Evolutionary conservation across 192 early-diverging fungal species (phyloP).

Genomic region (Coemansia sp.): DNA sequence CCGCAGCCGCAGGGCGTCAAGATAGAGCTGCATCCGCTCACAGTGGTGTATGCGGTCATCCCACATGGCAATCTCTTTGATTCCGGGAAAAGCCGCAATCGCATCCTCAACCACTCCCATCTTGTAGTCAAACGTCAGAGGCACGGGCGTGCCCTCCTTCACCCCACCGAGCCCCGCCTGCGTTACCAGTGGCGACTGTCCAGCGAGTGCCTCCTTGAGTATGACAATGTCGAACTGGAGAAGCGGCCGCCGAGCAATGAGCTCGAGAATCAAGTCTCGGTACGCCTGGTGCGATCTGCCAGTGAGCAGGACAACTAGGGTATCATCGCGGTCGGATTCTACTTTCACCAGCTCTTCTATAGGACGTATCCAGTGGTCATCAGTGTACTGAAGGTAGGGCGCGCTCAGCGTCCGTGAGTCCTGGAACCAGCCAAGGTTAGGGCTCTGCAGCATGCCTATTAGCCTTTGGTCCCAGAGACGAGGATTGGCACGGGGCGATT

Average conservation of each 20-base stretch:
- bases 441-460: conserved; percentile 55
- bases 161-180: conserved; percentile 14
- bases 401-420: conserved; percentile 57
- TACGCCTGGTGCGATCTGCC: conserved; percentile 52
- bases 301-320: conserved; percentile 43
- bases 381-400: conserved; percentile 40
- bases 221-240: conserved; percentile 59
- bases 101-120: conserved; percentile 58
- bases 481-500: conserved; percentile 60
- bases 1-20: conserved; percentile 33
- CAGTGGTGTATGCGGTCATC: conserved; percentile 59
- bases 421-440: conserved; percentile 63
- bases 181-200: conserved; percentile 35
- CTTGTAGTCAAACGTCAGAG: conserved; percentile 61
- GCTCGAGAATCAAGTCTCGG: conserved; percentile 36
- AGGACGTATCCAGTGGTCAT: conserved; percentile 28
- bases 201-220: conserved; percentile 53
- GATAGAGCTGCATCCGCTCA: conserved; percentile 45
- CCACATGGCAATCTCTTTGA: conserved; percentile 56
- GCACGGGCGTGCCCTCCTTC: conserved; percentile 19
- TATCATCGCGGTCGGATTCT: conserved; percentile 21
- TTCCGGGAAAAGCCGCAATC: conserved; percentile 50
- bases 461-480: conserved; percentile 58
- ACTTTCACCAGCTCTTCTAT: conserved; percentile 14
- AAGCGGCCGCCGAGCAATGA: conserved; percentile 27